These are phyloP conservation scores for Globisporangium emineosum DNA, from an alignment of 352 stramenopile species.

Conservation along the genomic window DNA sequence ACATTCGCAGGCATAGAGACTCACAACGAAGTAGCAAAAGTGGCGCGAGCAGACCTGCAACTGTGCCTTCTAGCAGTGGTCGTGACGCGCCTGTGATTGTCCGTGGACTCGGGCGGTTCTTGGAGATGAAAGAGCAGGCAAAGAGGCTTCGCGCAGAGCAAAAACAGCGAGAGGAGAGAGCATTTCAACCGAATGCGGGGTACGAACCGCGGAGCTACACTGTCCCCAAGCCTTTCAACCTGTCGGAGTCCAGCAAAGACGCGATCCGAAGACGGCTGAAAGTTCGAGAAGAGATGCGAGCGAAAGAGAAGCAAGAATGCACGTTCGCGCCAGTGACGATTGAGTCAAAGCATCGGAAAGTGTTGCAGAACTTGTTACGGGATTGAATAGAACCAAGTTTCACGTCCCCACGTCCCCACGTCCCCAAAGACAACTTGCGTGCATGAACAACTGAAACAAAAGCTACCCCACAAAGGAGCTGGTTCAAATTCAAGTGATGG, in stretches of 20 bases:
- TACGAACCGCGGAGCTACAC: conserved; percentile 78
- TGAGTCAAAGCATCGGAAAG: conserved; percentile 47
- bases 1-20: conserved; percentile 27
- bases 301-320: conserved; percentile 53
- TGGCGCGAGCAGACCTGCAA: conserved; percentile 20
- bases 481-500: not conserved
- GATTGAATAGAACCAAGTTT: conserved; percentile 11
- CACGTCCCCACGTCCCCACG: not conserved
- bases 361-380: conserved; percentile 50
- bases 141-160: conserved; percentile 63
- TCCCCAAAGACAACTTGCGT: not conserved
- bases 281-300: conserved; percentile 43
- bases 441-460: not conserved
- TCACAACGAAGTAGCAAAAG: not conserved
- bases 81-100: conserved; percentile 52
- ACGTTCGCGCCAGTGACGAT: conserved; percentile 60
- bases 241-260: conserved; percentile 60
- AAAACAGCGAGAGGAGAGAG: conserved; percentile 56
- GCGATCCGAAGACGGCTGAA: conserved; percentile 41
- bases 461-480: not conserved
- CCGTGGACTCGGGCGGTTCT: conserved; percentile 68
- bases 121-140: conserved; percentile 73
- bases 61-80: not conserved
- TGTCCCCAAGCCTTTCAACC: conserved; percentile 68
- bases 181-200: conserved; percentile 46